Percentiles rank a stretch among this genome's conserved stretches.
Evolutionary conservation across 1,139 yeast species (phyloP).

Genomic region (Suhomyces bolitotheri): DNA sequence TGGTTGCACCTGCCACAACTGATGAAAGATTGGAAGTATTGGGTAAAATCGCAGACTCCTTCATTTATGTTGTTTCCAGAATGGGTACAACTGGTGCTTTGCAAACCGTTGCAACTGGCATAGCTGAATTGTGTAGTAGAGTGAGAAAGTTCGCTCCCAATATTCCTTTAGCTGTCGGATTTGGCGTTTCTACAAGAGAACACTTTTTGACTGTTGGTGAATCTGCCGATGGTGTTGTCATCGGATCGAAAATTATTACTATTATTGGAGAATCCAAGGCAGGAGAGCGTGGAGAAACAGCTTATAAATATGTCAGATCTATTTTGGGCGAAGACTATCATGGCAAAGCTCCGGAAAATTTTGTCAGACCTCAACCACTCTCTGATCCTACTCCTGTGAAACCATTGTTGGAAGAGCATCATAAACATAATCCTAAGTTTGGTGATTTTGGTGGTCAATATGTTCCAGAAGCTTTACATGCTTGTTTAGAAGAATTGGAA

Average conservation of each 20-base stretch:
- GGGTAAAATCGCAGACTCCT: constrained; percentile 87
- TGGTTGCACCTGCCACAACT: constrained; percentile 95
- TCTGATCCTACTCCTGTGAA: constrained; percentile 25
- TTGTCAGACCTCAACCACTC: constrained; percentile 27
- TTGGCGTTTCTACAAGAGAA: constrained; percentile 92
- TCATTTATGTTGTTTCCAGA: constrained; percentile 91
- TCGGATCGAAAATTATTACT: constrained; percentile 83
- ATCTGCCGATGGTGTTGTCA: constrained; percentile 90
- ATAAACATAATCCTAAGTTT: constrained; percentile 68
- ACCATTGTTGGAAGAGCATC: constrained; percentile 53
- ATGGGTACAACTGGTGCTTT: constrained; percentile 98
- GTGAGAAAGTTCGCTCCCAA: constrained; percentile 71
- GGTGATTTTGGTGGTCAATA: constrained; percentile 99
- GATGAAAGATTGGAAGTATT: constrained; percentile 79
- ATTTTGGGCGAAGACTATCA: constrained; percentile 64
- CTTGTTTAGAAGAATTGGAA: constrained; percentile 88
- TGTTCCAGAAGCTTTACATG: constrained; percentile 94
- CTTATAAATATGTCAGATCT: constrained; percentile 64
- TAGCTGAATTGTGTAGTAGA: constrained; percentile 68
- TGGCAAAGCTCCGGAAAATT: constrained; percentile 33
- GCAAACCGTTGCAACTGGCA: constrained; percentile 59
- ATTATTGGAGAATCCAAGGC: constrained; percentile 63
- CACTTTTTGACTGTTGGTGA: constrained; percentile 80
- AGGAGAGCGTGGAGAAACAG: constrained; percentile 60
- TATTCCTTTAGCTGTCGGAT: constrained; percentile 93